These are phyloP conservation scores for Quercus berberidifolia DNA, from an alignment of 306 rosid genomes.

Conservation along the genomic window DNA sequence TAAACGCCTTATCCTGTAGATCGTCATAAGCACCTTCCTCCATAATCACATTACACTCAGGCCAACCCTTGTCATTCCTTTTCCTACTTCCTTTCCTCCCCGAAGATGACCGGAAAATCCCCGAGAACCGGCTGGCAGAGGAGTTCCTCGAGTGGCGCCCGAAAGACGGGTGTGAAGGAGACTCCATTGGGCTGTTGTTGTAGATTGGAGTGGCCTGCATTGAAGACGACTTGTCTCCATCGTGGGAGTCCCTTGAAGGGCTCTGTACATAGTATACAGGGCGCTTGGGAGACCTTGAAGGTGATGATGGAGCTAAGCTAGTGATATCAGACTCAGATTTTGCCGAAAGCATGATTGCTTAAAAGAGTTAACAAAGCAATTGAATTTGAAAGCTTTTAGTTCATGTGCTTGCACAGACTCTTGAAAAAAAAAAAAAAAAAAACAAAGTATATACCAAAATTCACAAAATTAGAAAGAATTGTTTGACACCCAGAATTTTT, in stretches of 20 bases:
- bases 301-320: conserved; percentile 89
- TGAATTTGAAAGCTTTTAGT: neutral
- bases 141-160: conserved; percentile 96
- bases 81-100: conserved; percentile 69
- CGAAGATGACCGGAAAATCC: conserved; percentile 85
- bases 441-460: neutral
- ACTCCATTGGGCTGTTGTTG: conserved; percentile 88
- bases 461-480: neutral
- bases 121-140: conserved; percentile 77
- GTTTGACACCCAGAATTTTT: neutral
- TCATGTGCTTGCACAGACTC: neutral
- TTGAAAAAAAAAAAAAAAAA: neutral
- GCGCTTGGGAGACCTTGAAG: conserved; percentile 86
- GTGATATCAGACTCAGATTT: conserved; percentile 92
- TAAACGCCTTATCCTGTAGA: conserved; percentile 45
- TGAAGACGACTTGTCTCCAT: conserved; percentile 89
- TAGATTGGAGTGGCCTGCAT: conserved; percentile 88
- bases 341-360: conserved; percentile 44
- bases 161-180: conserved; percentile 91
- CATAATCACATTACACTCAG: conserved; percentile 88
- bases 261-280: conserved; percentile 84
- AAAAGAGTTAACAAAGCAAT: neutral
- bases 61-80: conserved; percentile 93
- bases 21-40: conserved; percentile 91
- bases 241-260: conserved; percentile 91